phyloP scores from a whole-genome alignment of 73 alveolate genomes.

The Symbiodinium pilosum region DNA sequence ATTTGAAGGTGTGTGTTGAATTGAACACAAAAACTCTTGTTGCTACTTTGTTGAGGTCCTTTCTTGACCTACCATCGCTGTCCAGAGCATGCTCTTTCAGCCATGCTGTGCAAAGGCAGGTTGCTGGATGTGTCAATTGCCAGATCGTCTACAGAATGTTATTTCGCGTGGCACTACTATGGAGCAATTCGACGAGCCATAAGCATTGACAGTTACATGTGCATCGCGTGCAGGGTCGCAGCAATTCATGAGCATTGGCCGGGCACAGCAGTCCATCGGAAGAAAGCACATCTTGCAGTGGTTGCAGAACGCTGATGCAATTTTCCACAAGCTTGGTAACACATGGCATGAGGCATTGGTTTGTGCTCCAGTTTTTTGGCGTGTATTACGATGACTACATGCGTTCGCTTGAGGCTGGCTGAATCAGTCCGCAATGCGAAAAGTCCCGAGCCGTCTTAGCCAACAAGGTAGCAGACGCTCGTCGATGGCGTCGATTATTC shows the following conservation, averaged over 20 bases:
- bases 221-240: conserved; percentile 23
- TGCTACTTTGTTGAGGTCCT: background rate
- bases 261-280: background rate
- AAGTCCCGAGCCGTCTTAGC: background rate
- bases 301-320: background rate
- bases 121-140: background rate
- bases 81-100: conserved; percentile 33
- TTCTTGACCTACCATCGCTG: conserved; percentile 19
- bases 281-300: background rate
- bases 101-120: background rate
- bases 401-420: conserved; percentile 40
- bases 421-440: background rate
- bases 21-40: too few relatives aligned
- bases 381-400: conserved; percentile 73
- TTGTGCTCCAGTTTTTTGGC: conserved; percentile 65
- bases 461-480: conserved; percentile 10
- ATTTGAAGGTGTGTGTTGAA: too few relatives aligned
- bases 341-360: conserved; percentile 24
- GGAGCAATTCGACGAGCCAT: too few relatives aligned
- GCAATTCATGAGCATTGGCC: conserved; percentile 65
- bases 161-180: background rate
- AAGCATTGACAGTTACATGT: background rate
- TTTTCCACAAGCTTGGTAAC: background rate
- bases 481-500: conserved; percentile 72
- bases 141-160: background rate